phyloP scores from a whole-genome alignment of 495 filamentous ascomycete genomes.

The Podospora didyma region DNA sequence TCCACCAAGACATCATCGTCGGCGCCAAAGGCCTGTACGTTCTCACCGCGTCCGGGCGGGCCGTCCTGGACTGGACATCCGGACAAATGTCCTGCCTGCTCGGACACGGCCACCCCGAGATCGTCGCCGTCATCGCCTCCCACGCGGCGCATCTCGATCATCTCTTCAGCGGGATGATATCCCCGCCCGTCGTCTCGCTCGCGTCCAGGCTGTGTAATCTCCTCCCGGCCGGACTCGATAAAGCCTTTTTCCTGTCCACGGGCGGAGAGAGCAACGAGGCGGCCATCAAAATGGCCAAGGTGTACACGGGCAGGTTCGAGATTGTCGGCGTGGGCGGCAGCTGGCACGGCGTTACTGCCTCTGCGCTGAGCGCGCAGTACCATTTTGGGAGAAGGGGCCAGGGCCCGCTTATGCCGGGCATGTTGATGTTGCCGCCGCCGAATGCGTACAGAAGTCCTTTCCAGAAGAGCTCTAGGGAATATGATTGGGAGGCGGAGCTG shows the following conservation, averaged over 20 bases:
- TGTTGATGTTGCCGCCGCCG: constrained; percentile 44
- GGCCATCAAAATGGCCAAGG: constrained; percentile 54
- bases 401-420: constrained; percentile 36
- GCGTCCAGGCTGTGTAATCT: constrained; percentile 41
- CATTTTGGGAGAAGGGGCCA: constrained; percentile 42
- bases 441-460: constrained; percentile 53
- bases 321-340: constrained; percentile 50
- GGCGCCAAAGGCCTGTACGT: constrained; percentile 20
- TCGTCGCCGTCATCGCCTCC: constrained; percentile 43
- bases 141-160: constrained; percentile 48
- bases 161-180: constrained; percentile 52
- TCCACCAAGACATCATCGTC: constrained; percentile 21
- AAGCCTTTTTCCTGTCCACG: constrained; percentile 52
- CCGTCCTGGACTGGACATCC: constrained; percentile 52
- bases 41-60: constrained; percentile 24
- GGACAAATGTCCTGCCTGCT: constrained; percentile 55
- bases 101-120: constrained; percentile 55
- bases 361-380: constrained; percentile 42
- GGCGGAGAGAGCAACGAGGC: constrained; percentile 54
- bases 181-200: constrained; percentile 46
- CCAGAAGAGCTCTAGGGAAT: constrained; percentile 36
- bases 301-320: constrained; percentile 54
- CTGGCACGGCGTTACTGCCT: constrained; percentile 51
- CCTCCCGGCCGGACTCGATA: constrained; percentile 45
- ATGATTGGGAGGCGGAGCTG: constrained; percentile 56